phyloP scores from a whole-genome alignment of 2,329 filamentous ascomycete species.

The Fusarium fujikuroi region DNA sequence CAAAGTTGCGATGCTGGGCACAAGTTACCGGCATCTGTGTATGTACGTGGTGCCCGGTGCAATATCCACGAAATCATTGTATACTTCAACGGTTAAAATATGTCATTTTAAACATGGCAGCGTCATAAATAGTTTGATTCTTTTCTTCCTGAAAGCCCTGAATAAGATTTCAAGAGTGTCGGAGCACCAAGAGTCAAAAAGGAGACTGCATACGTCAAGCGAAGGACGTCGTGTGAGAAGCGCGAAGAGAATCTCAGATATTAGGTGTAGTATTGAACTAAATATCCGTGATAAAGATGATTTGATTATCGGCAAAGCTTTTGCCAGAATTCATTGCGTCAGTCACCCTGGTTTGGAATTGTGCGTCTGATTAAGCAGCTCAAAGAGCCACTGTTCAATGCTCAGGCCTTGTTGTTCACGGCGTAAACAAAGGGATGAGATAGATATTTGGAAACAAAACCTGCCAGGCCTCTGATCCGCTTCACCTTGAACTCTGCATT shows the following conservation, averaged over 20 bases:
- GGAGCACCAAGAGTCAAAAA: background rate
- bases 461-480: background rate
- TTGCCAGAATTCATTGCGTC: fast-evolving
- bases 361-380: no score
- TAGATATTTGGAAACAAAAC: fast-evolving
- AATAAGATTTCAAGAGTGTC: background rate
- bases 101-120: fast-evolving
- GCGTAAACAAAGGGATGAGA: background rate
- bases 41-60: background rate
- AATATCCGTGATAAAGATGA: fast-evolving
- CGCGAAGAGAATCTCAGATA: background rate
- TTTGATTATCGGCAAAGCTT: fast-evolving
- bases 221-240: background rate
- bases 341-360: fast-evolving
- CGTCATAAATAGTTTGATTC: background rate
- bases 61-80: background rate
- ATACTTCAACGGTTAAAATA: fast-evolving
- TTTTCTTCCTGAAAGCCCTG: fast-evolving
- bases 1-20: background rate
- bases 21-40: background rate
- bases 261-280: fast-evolving
- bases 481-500: fast-evolving
- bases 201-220: background rate
- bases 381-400: background rate
- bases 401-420: background rate